Evolutionary conservation across 2,329 filamentous ascomycete genomes (phyloP), one percentile per base, ranked within the genome.

Genomic region (Shiraia sp.): DNA sequence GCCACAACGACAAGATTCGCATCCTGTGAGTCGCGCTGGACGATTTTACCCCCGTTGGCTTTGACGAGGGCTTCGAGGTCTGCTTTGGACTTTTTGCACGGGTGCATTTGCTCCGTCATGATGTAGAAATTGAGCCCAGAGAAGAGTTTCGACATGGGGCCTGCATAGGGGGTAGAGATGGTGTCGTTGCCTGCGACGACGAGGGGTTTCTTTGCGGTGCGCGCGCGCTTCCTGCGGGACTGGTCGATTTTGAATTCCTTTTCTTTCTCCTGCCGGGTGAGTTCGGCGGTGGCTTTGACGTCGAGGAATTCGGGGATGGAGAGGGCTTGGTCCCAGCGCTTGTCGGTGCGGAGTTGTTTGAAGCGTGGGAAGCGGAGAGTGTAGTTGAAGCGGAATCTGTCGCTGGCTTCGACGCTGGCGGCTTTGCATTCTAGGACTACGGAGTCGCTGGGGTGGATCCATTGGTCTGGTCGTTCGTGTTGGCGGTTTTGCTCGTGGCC

Each of bases 281-380:
- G 77, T 45, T 93, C 86, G 1, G 83, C 84, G 14, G 80, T 79
- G 5, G 75, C 74, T 51, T 87, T 86, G 12, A 96, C 71, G 6
- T 85, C 79, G 13, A 85, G 71, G 57, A 96, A 96, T 32, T 90
- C 88, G 32, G 88, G 81, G 1, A 89, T 74, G 1, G 88, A 88
- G 2, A 97, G 75, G 0, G 89, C 88, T 24, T 82, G 82, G 33
- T 87, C 78, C 92, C 93, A 99, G 41, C 79, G 76, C 53, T 91
- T 90, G 68, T 97, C 93, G n/a, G 80, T 77, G 3, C 90, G 82
- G 5, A 97, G 72, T 25, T 78, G 80, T 49, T 90, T 90, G 70
- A 97, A 96, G 1, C 93, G 84, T 2, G 93, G 93, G 57, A 99
- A 99, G 1, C 93, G 85, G 27, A 99, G 73, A 0, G 93, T 97